These are phyloP conservation scores for Coprinopsis strossmayeri DNA, from an alignment of 768 basidiomycete genomes.

Conservation along the genomic window DNA sequence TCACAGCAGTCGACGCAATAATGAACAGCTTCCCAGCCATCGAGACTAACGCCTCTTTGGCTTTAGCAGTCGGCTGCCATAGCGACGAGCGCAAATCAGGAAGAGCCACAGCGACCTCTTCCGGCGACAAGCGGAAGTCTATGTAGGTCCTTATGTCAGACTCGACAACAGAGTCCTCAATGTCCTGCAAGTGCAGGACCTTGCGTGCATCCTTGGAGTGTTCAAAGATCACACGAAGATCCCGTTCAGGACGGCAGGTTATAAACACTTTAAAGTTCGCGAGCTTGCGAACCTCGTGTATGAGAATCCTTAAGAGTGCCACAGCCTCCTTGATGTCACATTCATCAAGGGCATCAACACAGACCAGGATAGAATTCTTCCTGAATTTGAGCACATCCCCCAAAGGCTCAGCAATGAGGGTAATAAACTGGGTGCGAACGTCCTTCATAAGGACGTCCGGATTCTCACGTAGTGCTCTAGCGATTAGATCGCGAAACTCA, in stretches of 20 bases:
- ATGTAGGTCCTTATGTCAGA: conserved; percentile 1
- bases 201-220: neutral
- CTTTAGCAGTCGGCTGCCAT: neutral
- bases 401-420: neutral
- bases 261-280: neutral
- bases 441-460: neutral
- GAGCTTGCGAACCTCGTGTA: neutral
- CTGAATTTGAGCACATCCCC: neutral
- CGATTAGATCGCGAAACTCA: neutral
- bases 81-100: neutral
- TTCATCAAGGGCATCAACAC: conserved; percentile 4
- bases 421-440: neutral
- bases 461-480: neutral
- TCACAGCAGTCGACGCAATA: neutral
- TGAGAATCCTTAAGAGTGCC: neutral
- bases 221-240: neutral
- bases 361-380: neutral
- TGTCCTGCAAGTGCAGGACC: conserved; percentile 2
- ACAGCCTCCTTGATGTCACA: neutral
- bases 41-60: neutral
- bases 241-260: neutral
- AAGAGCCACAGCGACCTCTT: neutral
- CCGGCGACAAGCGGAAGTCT: neutral
- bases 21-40: conserved; percentile 6
- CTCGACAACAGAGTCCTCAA: conserved; percentile 4